A percentile compares a stretch with the other conserved stretches of the same genome.
Conservation (phyloP, 1,284 basidiomycete genomes). For the Trichosporon coremiiforme region DNA sequence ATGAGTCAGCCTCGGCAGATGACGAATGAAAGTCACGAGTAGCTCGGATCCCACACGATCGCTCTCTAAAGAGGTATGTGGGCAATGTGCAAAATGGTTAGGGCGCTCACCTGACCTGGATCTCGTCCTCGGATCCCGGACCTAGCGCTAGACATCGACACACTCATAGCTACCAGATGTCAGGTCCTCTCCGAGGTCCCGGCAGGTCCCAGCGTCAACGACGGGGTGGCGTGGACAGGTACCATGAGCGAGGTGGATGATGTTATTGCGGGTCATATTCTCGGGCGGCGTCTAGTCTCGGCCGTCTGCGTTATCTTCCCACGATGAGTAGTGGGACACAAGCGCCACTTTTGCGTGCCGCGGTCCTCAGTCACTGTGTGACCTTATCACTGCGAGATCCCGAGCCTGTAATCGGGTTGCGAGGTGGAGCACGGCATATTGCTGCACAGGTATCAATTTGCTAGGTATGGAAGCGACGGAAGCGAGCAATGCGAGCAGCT, state of each 20-base stretch:
- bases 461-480: background rate
- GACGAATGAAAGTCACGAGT: background rate
- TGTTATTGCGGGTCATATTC: background rate
- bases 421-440: background rate
- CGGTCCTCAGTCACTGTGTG: background rate
- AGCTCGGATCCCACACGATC: background rate
- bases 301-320: background rate
- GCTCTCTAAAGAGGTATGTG: background rate
- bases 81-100: background rate
- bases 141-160: background rate
- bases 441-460: background rate
- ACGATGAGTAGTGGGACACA: background rate
- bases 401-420: background rate
- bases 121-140: background rate
- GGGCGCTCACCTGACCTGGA: background rate
- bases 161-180: conserved; percentile 3
- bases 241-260: background rate
- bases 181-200: background rate
- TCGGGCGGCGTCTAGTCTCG: background rate
- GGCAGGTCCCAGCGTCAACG: background rate
- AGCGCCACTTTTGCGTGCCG: background rate
- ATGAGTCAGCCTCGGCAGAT: background rate
- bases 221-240: background rate
- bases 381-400: conserved; percentile 9
- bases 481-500: background rate